Base-by-base conservation (phyloP, 768 basidiomycete genomes). In the Dioszegia aurantiaca region DNA sequence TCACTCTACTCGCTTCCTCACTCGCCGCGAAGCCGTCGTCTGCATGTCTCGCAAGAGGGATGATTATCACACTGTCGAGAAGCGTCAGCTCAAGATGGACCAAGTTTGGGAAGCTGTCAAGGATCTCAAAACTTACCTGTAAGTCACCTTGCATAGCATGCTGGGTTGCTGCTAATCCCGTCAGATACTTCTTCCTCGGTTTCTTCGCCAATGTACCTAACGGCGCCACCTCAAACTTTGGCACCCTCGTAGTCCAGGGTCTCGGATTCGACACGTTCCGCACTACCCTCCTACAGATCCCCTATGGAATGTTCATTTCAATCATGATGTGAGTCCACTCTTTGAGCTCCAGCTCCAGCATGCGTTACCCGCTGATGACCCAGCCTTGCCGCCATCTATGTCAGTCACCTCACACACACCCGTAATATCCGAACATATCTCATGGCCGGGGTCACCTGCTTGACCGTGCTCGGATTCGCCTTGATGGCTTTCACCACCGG, bases 21-120 rank as follows among this genome's bases (percentile, higher is more conserved):
- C 63, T 10, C 60, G 64, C 19, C 61, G 72, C 23, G 73, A 77
- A 55, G 62, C 67, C 4, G 56, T 75, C 12, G 67, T 78, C 33
- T 64, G 65, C 46, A 62, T 76, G 52, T 69, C 67, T 16, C 60
- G 77, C 21, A 64, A 74, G 56, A 44, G 74, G 21, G 55, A 69
- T 16, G 73, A 78, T 48, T 71, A 77, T 60, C 73, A 69, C 55
- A 70, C 71, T 3, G 62, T 73, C 42, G 69, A 73, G 47, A 73
- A 72, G 55, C 44, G 72, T 47, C 59, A 63, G 31, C 56, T 75
- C 56, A 69, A 74, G 37, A 65, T 61, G 67, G 56, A 62, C 11
- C 73, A 74, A 33, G 55, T 72, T 26, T 31, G 27, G 30, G 70
- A 74, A 45, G 59, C 66, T 8, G 23, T 67, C 55, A 56, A 56